These are phyloP conservation scores for Colletotrichum plurivorum DNA, from an alignment of 2,329 filamentous ascomycete genomes.

Conservation along the genomic window DNA sequence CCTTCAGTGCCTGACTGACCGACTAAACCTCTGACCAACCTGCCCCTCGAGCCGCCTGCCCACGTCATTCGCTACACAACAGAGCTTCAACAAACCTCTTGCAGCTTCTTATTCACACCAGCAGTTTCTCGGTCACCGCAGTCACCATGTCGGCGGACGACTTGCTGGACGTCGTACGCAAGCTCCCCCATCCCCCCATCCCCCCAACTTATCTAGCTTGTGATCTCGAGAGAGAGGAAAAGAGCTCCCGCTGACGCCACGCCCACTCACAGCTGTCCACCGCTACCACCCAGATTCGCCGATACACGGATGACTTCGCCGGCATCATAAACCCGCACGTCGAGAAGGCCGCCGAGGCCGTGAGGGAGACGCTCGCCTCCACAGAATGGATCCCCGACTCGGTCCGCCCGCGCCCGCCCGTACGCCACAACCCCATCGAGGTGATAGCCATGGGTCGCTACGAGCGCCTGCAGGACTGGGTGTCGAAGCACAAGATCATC, in stretches of 20 bases:
- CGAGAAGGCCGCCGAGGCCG: slow-evolving; percentile 78
- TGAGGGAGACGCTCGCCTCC: slow-evolving; percentile 78
- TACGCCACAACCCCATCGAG: slow-evolving; percentile 48
- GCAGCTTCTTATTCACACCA: background rate
- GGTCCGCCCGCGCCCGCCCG: slow-evolving; percentile 72
- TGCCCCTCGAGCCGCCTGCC: slow-evolving; percentile 8
- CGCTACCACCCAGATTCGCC: slow-evolving; percentile 74
- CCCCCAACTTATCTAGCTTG: background rate
- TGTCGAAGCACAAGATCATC: slow-evolving; percentile 79
- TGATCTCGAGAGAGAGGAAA: slow-evolving; percentile 5
- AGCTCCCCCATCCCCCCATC: background rate
- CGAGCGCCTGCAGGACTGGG: slow-evolving; percentile 78
- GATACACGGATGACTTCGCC: slow-evolving; percentile 80
- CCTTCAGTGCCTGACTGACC: no score
- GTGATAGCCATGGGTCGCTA: slow-evolving; percentile 52
- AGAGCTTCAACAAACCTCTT: slow-evolving; percentile 2
- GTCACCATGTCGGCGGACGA: slow-evolving; percentile 82
- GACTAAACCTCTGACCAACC: background rate
- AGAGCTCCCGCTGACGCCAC: slow-evolving; percentile 28
- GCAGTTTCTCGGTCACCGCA: slow-evolving; percentile 7
- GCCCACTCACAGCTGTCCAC: slow-evolving; percentile 61
- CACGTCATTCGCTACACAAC: background rate
- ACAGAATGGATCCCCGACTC: slow-evolving; percentile 81
- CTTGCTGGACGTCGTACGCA: slow-evolving; percentile 81
- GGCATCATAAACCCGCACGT: slow-evolving; percentile 86